phyloP scores from a whole-genome alignment of 2,329 filamentous ascomycete genomes.

The Rutstroemia sp. region DNA sequence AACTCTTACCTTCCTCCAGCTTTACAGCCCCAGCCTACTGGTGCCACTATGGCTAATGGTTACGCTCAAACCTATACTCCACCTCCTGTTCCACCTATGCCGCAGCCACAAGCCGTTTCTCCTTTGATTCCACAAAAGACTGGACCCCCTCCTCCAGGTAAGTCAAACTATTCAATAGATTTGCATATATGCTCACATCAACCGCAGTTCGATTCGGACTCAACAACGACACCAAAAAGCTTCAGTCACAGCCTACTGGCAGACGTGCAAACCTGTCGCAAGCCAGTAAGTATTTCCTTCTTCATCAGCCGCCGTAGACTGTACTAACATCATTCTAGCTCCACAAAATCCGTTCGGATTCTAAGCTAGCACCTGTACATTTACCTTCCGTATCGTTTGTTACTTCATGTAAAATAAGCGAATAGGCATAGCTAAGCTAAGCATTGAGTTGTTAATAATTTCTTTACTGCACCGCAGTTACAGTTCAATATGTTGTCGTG shows the following conservation, averaged over 20 bases:
- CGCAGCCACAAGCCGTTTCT: slow-evolving; percentile 49
- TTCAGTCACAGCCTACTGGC: slow-evolving; percentile 81
- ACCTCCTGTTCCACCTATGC: slow-evolving; percentile 42
- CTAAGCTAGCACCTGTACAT: slow-evolving; percentile 32
- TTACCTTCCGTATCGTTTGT: slow-evolving; percentile 16
- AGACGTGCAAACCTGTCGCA: slow-evolving; percentile 82
- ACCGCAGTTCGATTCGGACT: slow-evolving; percentile 72
- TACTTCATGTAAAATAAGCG: slow-evolving; percentile 25
- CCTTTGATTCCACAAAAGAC: slow-evolving; percentile 73
- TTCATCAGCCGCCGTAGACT: neutral
- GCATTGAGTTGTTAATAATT: slow-evolving; percentile 22
- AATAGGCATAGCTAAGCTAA: slow-evolving; percentile 18
- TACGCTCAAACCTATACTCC: slow-evolving; percentile 37
- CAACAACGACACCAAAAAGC: slow-evolving; percentile 61
- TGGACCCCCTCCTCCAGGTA: slow-evolving; percentile 66
- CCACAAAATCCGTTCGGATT: slow-evolving; percentile 67
- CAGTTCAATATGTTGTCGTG: neutral
- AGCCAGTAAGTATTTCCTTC: slow-evolving; percentile 66
- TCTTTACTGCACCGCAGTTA: neutral
- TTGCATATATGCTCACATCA: neutral
- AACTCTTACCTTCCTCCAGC: slow-evolving; percentile 53
- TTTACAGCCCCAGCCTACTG: slow-evolving; percentile 53
- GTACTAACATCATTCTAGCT: slow-evolving; percentile 36
- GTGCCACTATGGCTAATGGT: slow-evolving; percentile 41
- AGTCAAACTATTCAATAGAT: neutral